Conservation (phyloP, 176 grass and related monocot genomes). For the Carex pumila region DNA sequence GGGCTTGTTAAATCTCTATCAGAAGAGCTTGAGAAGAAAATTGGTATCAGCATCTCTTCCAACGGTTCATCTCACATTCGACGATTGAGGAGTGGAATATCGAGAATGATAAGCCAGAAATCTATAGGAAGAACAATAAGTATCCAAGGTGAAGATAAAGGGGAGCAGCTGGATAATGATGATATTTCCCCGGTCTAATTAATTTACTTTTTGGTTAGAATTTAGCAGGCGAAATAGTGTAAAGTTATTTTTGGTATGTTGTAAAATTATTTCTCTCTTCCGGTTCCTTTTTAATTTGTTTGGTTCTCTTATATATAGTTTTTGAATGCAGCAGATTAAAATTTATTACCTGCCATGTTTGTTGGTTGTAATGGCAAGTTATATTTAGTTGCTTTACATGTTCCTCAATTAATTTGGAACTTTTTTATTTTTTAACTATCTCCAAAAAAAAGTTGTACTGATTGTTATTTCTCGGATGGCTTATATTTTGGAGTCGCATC, state of each 20-base stretch:
- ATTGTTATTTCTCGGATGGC: neutral
- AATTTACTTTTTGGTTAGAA: slow-evolving; percentile 12
- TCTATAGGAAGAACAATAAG: slow-evolving; percentile 40
- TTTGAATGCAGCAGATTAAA: neutral
- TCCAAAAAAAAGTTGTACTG: neutral
- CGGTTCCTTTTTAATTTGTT: neutral
- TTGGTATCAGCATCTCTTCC: slow-evolving; percentile 30
- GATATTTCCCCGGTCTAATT: slow-evolving; percentile 27
- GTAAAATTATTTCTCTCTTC: slow-evolving; percentile 13
- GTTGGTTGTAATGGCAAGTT: neutral
- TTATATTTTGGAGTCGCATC: neutral
- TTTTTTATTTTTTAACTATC: neutral
- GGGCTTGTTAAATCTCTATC: slow-evolving; percentile 53
- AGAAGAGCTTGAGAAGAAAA: slow-evolving; percentile 77
- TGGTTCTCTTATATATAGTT: neutral
- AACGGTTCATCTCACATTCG: slow-evolving; percentile 38
- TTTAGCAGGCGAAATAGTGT: neutral
- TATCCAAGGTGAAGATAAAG: slow-evolving; percentile 37
- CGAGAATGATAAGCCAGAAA: slow-evolving; percentile 61
- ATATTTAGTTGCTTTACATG: neutral
- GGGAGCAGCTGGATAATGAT: slow-evolving; percentile 16
- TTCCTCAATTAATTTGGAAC: neutral
- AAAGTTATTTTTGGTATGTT: slow-evolving; percentile 20
- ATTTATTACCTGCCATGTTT: neutral
- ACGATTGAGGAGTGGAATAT: slow-evolving; percentile 34